Evolutionary conservation across 2,329 filamentous ascomycete species (phyloP), one percentile per base, ranked within the genome.

Genomic region (Cladosporium halotolerans): DNA sequence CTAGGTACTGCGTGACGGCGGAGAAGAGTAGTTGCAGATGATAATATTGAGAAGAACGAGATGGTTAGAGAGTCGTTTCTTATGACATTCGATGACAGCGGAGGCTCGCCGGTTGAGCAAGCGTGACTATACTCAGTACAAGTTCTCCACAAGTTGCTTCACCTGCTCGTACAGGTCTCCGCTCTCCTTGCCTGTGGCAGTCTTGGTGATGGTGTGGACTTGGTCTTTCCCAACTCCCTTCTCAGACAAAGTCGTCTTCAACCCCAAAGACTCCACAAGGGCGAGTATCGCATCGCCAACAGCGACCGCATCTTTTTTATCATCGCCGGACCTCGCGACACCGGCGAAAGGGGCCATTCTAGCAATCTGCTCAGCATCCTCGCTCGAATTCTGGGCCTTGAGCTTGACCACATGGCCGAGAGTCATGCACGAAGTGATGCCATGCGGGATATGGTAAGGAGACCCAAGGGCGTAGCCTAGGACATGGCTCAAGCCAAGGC

Each of bases 361-460:
- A 4, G 73, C 71, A 41, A 79, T 60, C 59, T 77, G 73, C 53
- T 66, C 68, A 9, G 77, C 77, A 34, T 74, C 72, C 3, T 66
- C 67, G 1, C 66, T 63, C 5, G 73, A 72, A 9, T 63, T 65
- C 42, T 67, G 57, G 0, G 77, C 75, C 58, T 80, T 80, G 16
- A 81, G 64, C 62, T 76, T 77, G 3, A 80, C 72, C 0, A 81
- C 79, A 52, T 77, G 75, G 0, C 76, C 76, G 0, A 82, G 68
- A 0, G 78, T 80, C 44, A 82, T 60, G 59, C 78, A 80, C 1
- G 72, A 76, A 0, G 79, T 82, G 43, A 79, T 74, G 0, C 79
- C 79, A 57, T 82, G 79, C 0, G 79, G 79, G 38, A 82, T 81
- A 0, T 68, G 63, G 57, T 81, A 82, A 0, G 79, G 79, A 2